Evolutionary conservation across 495 filamentous ascomycete genomes (phyloP).

Genomic region (Penicillium bialowiezense): DNA sequence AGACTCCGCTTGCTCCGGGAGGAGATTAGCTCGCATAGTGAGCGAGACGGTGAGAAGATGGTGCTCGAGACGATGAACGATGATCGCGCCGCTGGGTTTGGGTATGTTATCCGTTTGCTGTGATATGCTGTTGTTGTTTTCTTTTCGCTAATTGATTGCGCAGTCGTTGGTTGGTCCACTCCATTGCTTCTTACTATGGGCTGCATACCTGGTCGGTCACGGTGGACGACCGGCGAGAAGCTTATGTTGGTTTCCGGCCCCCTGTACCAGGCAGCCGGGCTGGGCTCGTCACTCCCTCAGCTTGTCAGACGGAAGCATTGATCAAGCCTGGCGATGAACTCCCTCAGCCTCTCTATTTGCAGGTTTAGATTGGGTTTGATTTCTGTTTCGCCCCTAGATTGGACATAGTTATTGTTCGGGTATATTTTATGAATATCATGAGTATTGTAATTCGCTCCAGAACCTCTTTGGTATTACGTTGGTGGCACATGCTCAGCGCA

Average conservation of each 20-base stretch:
- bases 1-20: constrained; percentile 30
- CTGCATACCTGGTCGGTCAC: constrained; percentile 81
- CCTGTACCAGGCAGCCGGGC: constrained; percentile 27
- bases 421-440: neutral
- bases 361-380: constrained; percentile 41
- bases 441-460: neutral
- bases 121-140: neutral
- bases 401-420: neutral
- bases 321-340: constrained; percentile 47
- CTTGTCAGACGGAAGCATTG: constrained; percentile 26
- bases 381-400: neutral
- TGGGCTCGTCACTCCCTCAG: constrained; percentile 26
- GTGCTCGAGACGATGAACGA: constrained; percentile 73
- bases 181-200: constrained; percentile 89
- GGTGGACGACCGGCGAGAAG: constrained; percentile 71
- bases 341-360: constrained; percentile 59
- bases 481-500: too few species aligned
- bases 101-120: constrained; percentile 51
- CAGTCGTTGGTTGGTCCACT: constrained; percentile 92
- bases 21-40: constrained; percentile 43
- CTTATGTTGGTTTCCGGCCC: constrained; percentile 77
- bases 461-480: too few species aligned
- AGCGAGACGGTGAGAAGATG: constrained; percentile 63
- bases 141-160: neutral
- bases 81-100: constrained; percentile 75